These are phyloP conservation scores for Glycine tomentella DNA, from an alignment of 306 rosid genomes.

Conservation along the genomic window DNA sequence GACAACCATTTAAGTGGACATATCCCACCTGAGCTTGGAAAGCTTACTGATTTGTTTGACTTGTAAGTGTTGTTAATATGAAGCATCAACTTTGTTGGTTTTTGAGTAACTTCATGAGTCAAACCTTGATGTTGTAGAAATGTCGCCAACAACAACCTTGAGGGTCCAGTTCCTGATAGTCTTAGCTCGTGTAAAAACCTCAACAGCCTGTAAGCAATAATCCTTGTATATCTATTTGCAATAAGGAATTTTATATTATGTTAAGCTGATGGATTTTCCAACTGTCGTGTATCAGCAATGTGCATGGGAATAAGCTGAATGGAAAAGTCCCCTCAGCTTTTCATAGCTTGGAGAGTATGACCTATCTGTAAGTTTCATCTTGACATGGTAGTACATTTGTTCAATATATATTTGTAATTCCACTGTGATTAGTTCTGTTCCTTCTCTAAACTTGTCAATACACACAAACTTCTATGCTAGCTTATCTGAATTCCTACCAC, in stretches of 20 bases:
- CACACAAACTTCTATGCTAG: background rate
- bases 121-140: slow-evolving; percentile 55
- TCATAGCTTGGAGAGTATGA: slow-evolving; percentile 87
- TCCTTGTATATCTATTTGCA: background rate
- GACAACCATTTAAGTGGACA: slow-evolving; percentile 72
- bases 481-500: background rate
- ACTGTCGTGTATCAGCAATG: slow-evolving; percentile 43
- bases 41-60: slow-evolving; percentile 76
- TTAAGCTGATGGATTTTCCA: slow-evolving; percentile 30
- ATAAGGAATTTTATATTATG: background rate
- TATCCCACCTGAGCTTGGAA: slow-evolving; percentile 89
- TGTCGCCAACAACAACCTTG: slow-evolving; percentile 78
- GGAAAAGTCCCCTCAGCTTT: slow-evolving; percentile 70
- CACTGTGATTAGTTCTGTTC: background rate
- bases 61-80: slow-evolving; percentile 59
- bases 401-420: background rate
- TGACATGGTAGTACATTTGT: background rate
- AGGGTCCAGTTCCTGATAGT: slow-evolving; percentile 74
- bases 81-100: background rate
- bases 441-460: background rate
- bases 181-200: slow-evolving; percentile 83
- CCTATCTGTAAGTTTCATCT: slow-evolving; percentile 72
- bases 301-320: slow-evolving; percentile 78
- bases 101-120: slow-evolving; percentile 19
- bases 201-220: slow-evolving; percentile 73